Percentiles rank a stretch among this genome's conserved stretches.
Evolutionary conservation across 2,329 filamentous ascomycete genomes (phyloP).

Genomic region (Curvularia hawaiiensis): DNA sequence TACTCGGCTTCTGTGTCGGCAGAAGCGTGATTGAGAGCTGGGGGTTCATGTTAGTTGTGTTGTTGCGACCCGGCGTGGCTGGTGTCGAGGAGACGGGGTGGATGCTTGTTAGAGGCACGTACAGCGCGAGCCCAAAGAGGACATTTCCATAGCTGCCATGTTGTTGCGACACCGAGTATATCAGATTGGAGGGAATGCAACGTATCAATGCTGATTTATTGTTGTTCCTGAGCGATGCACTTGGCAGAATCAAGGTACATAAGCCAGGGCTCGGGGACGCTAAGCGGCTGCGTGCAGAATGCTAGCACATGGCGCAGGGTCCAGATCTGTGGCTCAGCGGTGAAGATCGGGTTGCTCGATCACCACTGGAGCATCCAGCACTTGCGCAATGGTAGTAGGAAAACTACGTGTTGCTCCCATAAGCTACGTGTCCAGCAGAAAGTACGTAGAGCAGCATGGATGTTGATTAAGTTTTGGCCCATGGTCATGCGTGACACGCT

Average conservation of each 20-base stretch:
- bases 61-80: constrained; percentile 1
- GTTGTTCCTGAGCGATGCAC: constrained; percentile 18
- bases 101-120: constrained; percentile 10
- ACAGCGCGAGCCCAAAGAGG: constrained; percentile 45
- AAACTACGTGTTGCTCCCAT: constrained; percentile 6
- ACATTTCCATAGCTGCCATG: constrained; percentile 43
- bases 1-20: constrained; percentile 75
- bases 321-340: constrained; percentile 21
- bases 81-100: neutral
- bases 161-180: constrained; percentile 18
- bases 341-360: constrained; percentile 12
- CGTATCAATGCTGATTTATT: constrained; percentile 19
- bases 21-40: constrained; percentile 46
- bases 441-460: constrained; percentile 1
- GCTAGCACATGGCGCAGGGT: constrained; percentile 28
- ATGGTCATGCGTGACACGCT: constrained; percentile 5
- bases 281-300: constrained; percentile 25
- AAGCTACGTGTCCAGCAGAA: constrained; percentile 3
- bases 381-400: constrained; percentile 6
- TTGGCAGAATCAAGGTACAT: constrained; percentile 6
- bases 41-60: constrained; percentile 3
- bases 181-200: constrained; percentile 4
- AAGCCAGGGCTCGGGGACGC: constrained; percentile 22
- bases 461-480: constrained; percentile 1
- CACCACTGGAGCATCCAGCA: constrained; percentile 4